Evolutionary conservation across 805 yeast species (phyloP), one percentile per base, ranked within the genome.

Genomic region (Nakazawaea ernobii): DNA sequence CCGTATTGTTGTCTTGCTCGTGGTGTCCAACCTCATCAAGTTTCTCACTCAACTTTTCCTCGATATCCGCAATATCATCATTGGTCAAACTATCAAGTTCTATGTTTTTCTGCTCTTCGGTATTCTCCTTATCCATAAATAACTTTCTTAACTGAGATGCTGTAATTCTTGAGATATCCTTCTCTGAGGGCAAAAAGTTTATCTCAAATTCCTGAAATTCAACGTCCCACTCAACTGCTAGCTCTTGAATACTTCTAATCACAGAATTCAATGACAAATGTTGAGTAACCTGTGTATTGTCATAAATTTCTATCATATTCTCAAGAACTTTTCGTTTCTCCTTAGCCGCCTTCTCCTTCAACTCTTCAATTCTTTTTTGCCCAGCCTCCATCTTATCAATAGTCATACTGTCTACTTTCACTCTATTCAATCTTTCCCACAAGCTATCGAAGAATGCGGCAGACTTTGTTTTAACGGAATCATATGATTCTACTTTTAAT

Each of bases 161-260:
- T 1, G 99, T 91, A 39, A 94, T 86, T 52, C 88, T 74, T 5
- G 95, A 82, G 54, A 94, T 86, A 72, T 94, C 99, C 57, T 84
- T 87, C 62, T 94, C 98, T 8, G 95, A 81, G 1, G 98, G 98
- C 50, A 92, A 74, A 59, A 77, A 94, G 17, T 74, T 73, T 39
- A 75, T 74, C 50, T 87, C 97, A 66, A 94, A 92, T 7, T 79
- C 85, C 33, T 79, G 74, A 57, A 94, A 90, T 49, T 84, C 95
- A 20, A 65, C 56, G 63, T 92, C 96, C 98, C 98, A 94, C 36
- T 72, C 77, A 20, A 88, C 90, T 2, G 95, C 91, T 28, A 82
- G 67, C 48, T 85, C 90, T 58, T 92, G 97, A 14, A 92, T 70
- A 32, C 75, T 75, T 55, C 92, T 70, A 27, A 90, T 65, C 2